Evolutionary conservation across 441 rosid genomes (phyloP).

Genomic region (Metrosideros polymorpha): DNA sequence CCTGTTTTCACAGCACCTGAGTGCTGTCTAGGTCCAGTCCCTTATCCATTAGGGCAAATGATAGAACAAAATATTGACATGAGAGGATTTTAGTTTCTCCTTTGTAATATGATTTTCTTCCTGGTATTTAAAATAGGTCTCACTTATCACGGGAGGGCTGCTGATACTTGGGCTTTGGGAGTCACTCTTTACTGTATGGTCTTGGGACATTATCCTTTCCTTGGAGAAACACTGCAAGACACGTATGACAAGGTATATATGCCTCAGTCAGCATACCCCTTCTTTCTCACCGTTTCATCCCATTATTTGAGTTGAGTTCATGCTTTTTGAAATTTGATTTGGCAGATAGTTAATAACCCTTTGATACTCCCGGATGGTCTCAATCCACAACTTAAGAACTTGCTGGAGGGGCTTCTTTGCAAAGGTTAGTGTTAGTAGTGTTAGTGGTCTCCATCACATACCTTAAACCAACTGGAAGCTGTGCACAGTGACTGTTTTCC

Average conservation of each 20-base stretch:
- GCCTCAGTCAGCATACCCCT: not conserved
- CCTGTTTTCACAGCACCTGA: slow-evolving; percentile 99
- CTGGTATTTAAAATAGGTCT: slow-evolving; percentile 36
- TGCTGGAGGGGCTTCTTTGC: slow-evolving; percentile 83
- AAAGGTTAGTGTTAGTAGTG: slow-evolving; percentile 42
- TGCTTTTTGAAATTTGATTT: not conserved
- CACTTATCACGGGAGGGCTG: slow-evolving; percentile 77
- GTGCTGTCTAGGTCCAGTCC: slow-evolving; percentile 72
- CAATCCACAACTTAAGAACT: slow-evolving; percentile 56
- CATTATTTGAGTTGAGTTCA: not conserved
- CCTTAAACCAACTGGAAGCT: not conserved
- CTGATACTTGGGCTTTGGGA: slow-evolving; percentile 97
- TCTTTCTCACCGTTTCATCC: not conserved
- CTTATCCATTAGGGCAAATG: not conserved
- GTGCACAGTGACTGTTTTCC: not conserved
- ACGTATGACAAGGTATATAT: slow-evolving; percentile 76
- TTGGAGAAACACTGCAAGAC: slow-evolving; percentile 87
- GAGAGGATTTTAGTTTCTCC: not conserved
- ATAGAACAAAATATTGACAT: not conserved
- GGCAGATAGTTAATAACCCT: slow-evolving; percentile 76
- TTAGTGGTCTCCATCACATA: not conserved
- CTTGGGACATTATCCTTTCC: slow-evolving; percentile 77
- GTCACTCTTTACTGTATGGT: slow-evolving; percentile 87
- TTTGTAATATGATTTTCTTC: not conserved
- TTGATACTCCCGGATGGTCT: slow-evolving; percentile 51